Conservation (phyloP, 1,139 yeast genomes). For the Chernovozyma sophiae-reginae region DNA sequence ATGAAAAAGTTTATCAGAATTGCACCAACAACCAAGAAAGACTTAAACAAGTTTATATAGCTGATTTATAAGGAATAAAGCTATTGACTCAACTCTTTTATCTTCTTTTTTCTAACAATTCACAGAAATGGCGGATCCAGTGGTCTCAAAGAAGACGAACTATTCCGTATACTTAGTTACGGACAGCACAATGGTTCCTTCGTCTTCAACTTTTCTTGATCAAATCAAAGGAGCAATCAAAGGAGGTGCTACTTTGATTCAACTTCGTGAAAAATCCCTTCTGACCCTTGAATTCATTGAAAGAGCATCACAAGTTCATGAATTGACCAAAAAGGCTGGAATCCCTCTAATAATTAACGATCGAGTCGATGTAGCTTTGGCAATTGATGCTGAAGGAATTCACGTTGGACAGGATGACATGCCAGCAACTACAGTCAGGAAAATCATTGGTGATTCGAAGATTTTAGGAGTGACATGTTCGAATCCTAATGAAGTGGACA, state of each 20-base stretch:
- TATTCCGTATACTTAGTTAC: slow-evolving; percentile 77
- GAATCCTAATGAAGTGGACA: slow-evolving; percentile 51
- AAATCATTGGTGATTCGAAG: slow-evolving; percentile 65
- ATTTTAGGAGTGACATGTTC: slow-evolving; percentile 81
- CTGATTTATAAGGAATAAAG: no score
- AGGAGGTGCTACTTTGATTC: slow-evolving; percentile 79
- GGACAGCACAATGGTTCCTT: slow-evolving; percentile 73
- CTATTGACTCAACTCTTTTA: no score
- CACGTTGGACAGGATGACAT: slow-evolving; percentile 95
- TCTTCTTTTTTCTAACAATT: no score
- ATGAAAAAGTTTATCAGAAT: no score
- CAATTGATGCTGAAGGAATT: slow-evolving; percentile 86
- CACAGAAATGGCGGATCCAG: no score
- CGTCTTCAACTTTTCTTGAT: slow-evolving; percentile 50
- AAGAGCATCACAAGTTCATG: slow-evolving; percentile 59
- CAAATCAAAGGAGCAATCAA: slow-evolving; percentile 61
- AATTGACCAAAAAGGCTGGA: slow-evolving; percentile 51
- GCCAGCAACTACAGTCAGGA: slow-evolving; percentile 57
- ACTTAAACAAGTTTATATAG: no score
- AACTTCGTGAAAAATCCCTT: slow-evolving; percentile 73
- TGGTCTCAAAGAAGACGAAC: slow-evolving; percentile 42
- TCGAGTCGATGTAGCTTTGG: slow-evolving; percentile 84
- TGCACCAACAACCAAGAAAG: no score
- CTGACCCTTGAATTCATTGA: slow-evolving; percentile 66
- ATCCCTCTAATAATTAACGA: slow-evolving; percentile 87